A percentile compares a stretch with the other conserved stretches of the same genome.
Evolutionary conservation across 805 yeast species (phyloP).

Genomic region (Candida caryicola): DNA sequence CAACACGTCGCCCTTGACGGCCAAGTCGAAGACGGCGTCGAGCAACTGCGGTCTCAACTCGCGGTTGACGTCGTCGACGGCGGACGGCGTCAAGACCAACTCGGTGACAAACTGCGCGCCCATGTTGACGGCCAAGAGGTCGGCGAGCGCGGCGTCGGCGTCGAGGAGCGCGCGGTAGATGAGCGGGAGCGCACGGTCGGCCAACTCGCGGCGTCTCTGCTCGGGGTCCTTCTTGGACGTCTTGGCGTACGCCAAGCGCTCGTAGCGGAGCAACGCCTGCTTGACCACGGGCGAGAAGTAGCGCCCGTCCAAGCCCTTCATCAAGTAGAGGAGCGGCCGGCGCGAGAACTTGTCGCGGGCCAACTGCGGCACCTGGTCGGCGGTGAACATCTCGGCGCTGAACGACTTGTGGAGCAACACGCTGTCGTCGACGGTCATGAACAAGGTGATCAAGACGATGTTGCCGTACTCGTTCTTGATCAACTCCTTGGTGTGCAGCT

Average conservation of each 20-base stretch:
- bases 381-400: conserved; percentile 49
- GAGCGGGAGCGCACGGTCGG: conserved; percentile 61
- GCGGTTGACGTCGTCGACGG: conserved; percentile 37
- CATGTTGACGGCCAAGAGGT: conserved; percentile 60
- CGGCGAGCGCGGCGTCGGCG: conserved; percentile 28
- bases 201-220: conserved; percentile 69
- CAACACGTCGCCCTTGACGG: conserved; percentile 60
- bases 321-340: conserved; percentile 80
- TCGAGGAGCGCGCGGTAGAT: conserved; percentile 52
- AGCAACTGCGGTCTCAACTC: conserved; percentile 48
- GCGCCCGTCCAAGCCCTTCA: conserved; percentile 75
- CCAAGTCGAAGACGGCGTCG: conserved; percentile 52
- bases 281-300: conserved; percentile 71
- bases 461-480: conserved; percentile 86
- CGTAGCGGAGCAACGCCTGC: conserved; percentile 58
- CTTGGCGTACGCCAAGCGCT: conserved; percentile 50
- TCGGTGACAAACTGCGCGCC: conserved; percentile 86
- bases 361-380: conserved; percentile 51
- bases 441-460: conserved; percentile 69
- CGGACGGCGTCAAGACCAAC: conserved; percentile 57
- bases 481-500: conserved; percentile 70
- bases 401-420: conserved; percentile 76
- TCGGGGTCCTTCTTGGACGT: conserved; percentile 86
- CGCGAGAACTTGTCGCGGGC: conserved; percentile 75
- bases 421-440: conserved; percentile 91